These are phyloP conservation scores for Rhizopogon vinicolor DNA, from an alignment of 768 basidiomycete species.

Conservation along the genomic window DNA sequence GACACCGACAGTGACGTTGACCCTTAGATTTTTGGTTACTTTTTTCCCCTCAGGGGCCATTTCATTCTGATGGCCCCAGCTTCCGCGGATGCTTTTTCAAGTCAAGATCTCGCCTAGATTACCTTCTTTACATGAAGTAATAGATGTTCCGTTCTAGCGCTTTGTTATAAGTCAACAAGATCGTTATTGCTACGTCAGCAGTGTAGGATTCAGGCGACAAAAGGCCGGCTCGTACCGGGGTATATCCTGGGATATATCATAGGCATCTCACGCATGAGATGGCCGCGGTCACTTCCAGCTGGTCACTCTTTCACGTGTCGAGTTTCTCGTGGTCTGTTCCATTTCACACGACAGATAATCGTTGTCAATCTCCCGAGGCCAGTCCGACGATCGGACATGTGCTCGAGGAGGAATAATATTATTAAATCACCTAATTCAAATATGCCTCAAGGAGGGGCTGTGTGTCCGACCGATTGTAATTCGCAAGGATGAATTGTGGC, in stretches of 20 bases:
- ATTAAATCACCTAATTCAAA: not conserved
- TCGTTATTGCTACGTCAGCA: not conserved
- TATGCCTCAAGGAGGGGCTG: no score
- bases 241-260: not conserved
- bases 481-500: not conserved
- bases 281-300: not conserved
- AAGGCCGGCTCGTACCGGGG: not conserved
- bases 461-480: not conserved
- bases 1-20: constrained; percentile 68
- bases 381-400: not conserved
- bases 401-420: not conserved
- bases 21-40: constrained; percentile 5
- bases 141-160: not conserved
- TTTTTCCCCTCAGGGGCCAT: not conserved
- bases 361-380: not conserved
- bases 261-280: not conserved
- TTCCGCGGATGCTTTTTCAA: not conserved
- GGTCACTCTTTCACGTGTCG: not conserved
- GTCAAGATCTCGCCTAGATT: not conserved
- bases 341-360: not conserved
- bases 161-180: not conserved
- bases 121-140: constrained; percentile 1
- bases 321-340: not conserved
- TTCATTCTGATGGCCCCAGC: not conserved
- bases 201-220: not conserved